A percentile compares a stretch with the other conserved stretches of the same genome.
These are phyloP conservation scores for Ganoderma lucidum DNA, from an alignment of 1,284 basidiomycete genomes.

Conservation along the genomic window DNA sequence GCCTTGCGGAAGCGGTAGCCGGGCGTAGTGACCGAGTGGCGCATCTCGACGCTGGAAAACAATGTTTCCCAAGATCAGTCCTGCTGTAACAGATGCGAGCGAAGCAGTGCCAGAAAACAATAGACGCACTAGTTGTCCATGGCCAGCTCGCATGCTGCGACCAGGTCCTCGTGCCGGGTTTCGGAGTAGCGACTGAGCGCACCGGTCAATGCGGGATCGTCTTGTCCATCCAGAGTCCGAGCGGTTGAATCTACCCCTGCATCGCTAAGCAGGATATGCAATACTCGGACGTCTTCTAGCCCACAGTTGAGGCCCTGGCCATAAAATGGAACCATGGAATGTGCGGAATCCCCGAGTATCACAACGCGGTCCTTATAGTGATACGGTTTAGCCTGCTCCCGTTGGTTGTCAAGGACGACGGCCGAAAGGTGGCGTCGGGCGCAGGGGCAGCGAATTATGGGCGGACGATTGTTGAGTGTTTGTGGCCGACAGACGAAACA, in stretches of 20 bases:
- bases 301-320: conserved; percentile 99
- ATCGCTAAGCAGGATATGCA: conserved; percentile 79
- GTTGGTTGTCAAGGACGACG: conserved; percentile 22
- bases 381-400: conserved; percentile 79
- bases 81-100: conserved; percentile 6
- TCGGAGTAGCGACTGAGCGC: conserved; percentile 84
- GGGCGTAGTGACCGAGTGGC: conserved; percentile 87
- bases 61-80: conserved; percentile 1
- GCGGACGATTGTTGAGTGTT: conserved; percentile 8
- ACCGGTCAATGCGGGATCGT: conserved; percentile 65
- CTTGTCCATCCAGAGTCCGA: conserved; percentile 43
- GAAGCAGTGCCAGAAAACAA: conserved; percentile 1
- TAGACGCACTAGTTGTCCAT: conserved; percentile 92
- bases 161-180: conserved; percentile 85
- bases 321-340: conserved; percentile 99
- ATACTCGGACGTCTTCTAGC: conserved; percentile 94
- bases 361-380: conserved; percentile 91
- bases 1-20: conserved; percentile 84
- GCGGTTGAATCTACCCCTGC: conserved; percentile 62
- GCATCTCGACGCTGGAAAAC: conserved; percentile 86
- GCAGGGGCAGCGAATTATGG: conserved; percentile 16
- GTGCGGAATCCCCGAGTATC: conserved; percentile 93
- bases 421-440: conserved; percentile 16
- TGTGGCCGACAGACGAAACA: conserved; percentile 17
- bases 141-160: conserved; percentile 91